Percentiles rank a stretch among this genome's conserved stretches.
Evolutionary conservation across 1,139 yeast species (phyloP).

Genomic region (Blastobotrys ciferrii): DNA sequence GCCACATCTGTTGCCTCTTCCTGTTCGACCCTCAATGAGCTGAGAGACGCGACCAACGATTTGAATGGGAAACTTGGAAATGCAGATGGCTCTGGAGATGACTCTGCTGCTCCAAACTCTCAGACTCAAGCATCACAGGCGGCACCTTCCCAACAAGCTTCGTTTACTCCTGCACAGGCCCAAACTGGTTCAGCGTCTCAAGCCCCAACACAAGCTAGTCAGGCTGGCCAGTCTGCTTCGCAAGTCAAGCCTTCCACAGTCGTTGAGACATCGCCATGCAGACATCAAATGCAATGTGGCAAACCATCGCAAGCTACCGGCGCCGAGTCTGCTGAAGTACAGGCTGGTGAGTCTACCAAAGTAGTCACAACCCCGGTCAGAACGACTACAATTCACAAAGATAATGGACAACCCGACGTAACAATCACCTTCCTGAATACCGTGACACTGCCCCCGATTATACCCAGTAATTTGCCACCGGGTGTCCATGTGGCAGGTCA

Average conservation of each 20-base stretch:
- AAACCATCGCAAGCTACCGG: background rate
- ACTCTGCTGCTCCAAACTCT: background rate
- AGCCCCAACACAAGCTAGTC: no score
- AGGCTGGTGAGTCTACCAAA: background rate
- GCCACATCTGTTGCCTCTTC: conserved; percentile 2
- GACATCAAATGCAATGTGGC: background rate
- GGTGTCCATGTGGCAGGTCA: conserved; percentile 8
- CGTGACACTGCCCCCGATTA: conserved; percentile 4
- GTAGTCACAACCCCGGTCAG: background rate
- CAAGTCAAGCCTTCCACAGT: background rate
- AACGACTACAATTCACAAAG: background rate
- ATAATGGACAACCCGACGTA: background rate
- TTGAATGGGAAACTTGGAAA: background rate
- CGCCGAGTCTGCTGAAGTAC: background rate
- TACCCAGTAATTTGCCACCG: conserved; percentile 13
- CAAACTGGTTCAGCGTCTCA: no score
- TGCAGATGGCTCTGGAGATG: background rate
- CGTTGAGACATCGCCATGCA: background rate
- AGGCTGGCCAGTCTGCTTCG: no score
- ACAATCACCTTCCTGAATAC: conserved; percentile 4
- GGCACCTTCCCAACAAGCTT: background rate
- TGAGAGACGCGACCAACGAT: background rate
- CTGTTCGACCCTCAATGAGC: conserved; percentile 2
- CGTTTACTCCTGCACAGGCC: background rate
- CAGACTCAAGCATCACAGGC: background rate